Base-by-base conservation (phyloP, 352 stramenopile genomes). In the Phytophthora idaei region DNA sequence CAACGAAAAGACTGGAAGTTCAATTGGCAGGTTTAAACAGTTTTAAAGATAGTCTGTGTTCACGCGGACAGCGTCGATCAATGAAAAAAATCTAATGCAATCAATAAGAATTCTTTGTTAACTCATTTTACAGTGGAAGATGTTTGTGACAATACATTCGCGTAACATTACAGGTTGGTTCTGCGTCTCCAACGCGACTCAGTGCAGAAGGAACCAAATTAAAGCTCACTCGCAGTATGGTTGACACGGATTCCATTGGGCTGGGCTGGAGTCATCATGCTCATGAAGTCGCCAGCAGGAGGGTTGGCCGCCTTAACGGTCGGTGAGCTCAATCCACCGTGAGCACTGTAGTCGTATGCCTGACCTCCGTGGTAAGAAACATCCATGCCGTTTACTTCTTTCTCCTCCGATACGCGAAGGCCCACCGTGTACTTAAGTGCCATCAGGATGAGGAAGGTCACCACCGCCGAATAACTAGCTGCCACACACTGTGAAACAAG, bases 321-420 rank as follows among this genome's bases (percentile, higher is more conserved):
- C 6, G 63, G 63, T 46, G 56, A 65, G 55, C 21, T 61, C 29
- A 21, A 14, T 2, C 31, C 49, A 34, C 34, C 32, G 8, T 70
- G 63, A 52, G 57, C 73, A 47, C 66, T 84, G 66, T 81, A 77
- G 56, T 83, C 76, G 71, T 93, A 93, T 14, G 82, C 85, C n/a
- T 72, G 67, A 15, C 83, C 85, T 15, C 83, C 85, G 64, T 91
- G 85, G 68, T 92, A 90, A 46, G 81, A 88, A n/a, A 91, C 64
- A 66, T 93, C 85, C 34, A 93, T 81, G 53, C 85, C 85, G 50
- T 83, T 85, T 41, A 90, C 71, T 56, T 94, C 85, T 67, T 89
- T 90, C 34, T 90, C 85, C 36, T 89, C 81, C 14, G 81, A 80
- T 29, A 94, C 84, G 27, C 85, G 82, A 27, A 94, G 67, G 10